Evolutionary conservation across 257 asterid species (phyloP).

Genomic region (Petunia secreta): DNA sequence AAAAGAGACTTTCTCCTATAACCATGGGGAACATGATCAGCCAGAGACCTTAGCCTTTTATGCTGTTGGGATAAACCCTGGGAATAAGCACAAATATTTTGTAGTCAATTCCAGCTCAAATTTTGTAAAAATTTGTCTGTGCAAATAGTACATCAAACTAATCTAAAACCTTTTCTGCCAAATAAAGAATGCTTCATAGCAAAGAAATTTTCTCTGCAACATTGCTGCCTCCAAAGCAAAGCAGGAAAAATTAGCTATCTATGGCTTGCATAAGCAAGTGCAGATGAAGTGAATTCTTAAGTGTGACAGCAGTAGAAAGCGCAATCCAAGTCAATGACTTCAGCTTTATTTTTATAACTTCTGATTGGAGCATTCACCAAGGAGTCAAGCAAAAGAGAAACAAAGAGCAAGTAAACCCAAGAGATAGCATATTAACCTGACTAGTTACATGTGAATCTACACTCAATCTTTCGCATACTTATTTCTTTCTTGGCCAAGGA

Average conservation of each 20-base stretch:
- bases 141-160: neutral
- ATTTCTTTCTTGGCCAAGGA: slow-evolving; percentile 10
- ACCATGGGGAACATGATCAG: slow-evolving; percentile 98
- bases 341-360: neutral
- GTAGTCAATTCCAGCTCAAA: slow-evolving; percentile 20
- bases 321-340: neutral
- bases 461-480: slow-evolving; percentile 15
- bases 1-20: slow-evolving; percentile 75
- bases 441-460: neutral
- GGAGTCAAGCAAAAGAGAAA: neutral
- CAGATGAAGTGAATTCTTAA: neutral
- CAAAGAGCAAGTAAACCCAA: neutral
- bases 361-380: slow-evolving; percentile 1
- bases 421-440: neutral
- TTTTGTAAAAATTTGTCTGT: neutral
- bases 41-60: slow-evolving; percentile 86
- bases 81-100: slow-evolving; percentile 30
- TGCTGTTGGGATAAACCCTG: slow-evolving; percentile 95
- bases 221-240: no score
- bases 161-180: no score
- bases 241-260: neutral
- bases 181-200: no score
- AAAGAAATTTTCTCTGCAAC: no score
- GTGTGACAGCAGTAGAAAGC: neutral
- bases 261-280: slow-evolving; percentile 2